Evolutionary conservation across 148 eudicot species (phyloP).

Genomic region (Drosera capensis): DNA sequence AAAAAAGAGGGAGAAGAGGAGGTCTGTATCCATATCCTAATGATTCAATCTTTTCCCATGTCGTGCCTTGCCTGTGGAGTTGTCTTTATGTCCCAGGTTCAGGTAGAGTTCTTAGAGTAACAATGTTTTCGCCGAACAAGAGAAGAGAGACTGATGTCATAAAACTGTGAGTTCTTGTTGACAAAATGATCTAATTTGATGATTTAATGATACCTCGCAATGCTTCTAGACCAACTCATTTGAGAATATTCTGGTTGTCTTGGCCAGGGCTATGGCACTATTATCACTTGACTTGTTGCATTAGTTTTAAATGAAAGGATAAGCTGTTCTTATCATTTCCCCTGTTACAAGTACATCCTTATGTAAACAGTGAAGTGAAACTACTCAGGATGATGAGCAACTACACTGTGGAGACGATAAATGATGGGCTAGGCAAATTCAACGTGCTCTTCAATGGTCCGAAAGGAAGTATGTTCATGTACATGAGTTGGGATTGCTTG

Average conservation of each 20-base stretch:
- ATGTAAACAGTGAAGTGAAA: no score
- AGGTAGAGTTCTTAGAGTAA: no score
- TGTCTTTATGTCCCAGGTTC: no score
- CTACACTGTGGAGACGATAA: conserved; percentile 81
- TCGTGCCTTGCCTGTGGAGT: no score
- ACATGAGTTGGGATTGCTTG: background rate
- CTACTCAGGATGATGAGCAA: conserved; percentile 75
- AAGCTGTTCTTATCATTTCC: no score
- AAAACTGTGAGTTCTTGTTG: conserved; percentile 43
- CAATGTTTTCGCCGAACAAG: conserved; percentile 90
- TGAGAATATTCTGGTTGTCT: conserved; percentile 4
- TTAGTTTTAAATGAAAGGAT: no score
- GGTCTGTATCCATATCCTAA: no score
- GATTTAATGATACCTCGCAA: background rate
- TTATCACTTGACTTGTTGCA: background rate
- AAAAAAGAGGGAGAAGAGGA: no score
- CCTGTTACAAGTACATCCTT: no score
- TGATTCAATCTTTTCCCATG: no score
- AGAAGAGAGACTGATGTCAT: conserved; percentile 84
- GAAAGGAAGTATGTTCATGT: conserved; percentile 26
- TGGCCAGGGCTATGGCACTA: background rate
- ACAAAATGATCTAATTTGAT: background rate
- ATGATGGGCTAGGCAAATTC: conserved; percentile 74
- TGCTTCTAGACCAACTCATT: background rate
- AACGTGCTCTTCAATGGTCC: conserved; percentile 77